phyloP scores from a whole-genome alignment of 768 basidiomycete species.

The Mycena kentingensis region DNA sequence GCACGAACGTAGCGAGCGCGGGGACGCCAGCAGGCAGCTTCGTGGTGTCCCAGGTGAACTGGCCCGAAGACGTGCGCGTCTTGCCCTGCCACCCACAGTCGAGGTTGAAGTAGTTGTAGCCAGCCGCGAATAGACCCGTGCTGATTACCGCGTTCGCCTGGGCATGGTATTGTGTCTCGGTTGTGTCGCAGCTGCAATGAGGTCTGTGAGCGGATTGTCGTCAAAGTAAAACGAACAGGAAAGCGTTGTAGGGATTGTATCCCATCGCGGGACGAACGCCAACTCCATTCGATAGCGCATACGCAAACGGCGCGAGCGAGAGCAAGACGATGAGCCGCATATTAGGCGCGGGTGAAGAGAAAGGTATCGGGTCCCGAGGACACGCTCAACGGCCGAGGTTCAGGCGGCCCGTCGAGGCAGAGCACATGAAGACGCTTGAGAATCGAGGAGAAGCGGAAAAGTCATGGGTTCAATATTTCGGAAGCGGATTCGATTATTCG shows the following conservation, averaged over 20 bases:
- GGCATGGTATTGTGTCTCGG: not conserved
- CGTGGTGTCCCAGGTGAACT: slow-evolving; percentile 14
- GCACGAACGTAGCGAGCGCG: slow-evolving; percentile 19
- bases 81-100: not conserved
- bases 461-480: no score
- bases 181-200: not conserved
- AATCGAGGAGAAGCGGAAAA: no score
- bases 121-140: not conserved
- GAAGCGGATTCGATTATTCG: no score
- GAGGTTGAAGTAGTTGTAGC: not conserved
- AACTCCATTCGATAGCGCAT: not conserved
- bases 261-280: not conserved
- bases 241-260: not conserved
- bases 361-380: no score
- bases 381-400: no score
- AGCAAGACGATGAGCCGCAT: not conserved
- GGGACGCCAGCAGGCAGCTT: slow-evolving; percentile 27
- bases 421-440: no score
- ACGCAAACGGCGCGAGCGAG: not conserved
- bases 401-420: no score
- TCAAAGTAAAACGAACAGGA: not conserved
- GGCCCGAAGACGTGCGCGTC: not conserved
- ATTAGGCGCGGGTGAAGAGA: no score
- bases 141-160: not conserved
- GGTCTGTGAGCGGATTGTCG: not conserved